Conservation (phyloP, 352 stramenopile species). For the Phytophthora citricola region DNA sequence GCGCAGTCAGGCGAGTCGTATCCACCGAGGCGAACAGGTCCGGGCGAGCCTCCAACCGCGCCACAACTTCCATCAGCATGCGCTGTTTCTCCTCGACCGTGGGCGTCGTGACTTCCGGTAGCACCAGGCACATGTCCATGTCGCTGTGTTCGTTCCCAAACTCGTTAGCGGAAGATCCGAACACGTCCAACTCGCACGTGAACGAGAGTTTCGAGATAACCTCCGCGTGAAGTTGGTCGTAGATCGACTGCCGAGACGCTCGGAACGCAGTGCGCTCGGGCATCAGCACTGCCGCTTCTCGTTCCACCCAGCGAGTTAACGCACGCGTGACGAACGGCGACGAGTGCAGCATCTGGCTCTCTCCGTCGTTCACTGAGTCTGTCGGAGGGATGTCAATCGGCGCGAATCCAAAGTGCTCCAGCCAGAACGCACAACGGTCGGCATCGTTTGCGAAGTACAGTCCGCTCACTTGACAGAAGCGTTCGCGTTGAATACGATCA, state of each 20-base stretch:
- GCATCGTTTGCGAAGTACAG: constrained; percentile 66
- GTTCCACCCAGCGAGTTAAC: constrained; percentile 60
- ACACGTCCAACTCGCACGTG: constrained; percentile 82
- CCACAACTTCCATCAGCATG: constrained; percentile 68
- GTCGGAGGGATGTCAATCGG: constrained; percentile 37
- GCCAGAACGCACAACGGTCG: constrained; percentile 63
- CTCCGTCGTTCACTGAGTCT: constrained; percentile 13
- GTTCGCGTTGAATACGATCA: constrained; percentile 60
- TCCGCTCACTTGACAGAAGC: constrained; percentile 80
- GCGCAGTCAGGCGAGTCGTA: constrained; percentile 89
- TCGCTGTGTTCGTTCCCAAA: constrained; percentile 95
- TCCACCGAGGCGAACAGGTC: constrained; percentile 78
- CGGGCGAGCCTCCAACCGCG: constrained; percentile 56
- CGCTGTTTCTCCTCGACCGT: constrained; percentile 74
- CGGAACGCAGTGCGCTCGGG: constrained; percentile 69
- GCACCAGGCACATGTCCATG: constrained; percentile 94
- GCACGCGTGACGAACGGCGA: constrained; percentile 51
- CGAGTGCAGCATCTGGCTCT: constrained; percentile 37
- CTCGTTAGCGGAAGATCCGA: constrained; percentile 97
- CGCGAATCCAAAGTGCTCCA: constrained; percentile 69
- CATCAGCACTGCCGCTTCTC: constrained; percentile 62
- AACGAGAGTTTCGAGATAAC: constrained; percentile 67
- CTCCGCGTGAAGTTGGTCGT: constrained; percentile 64
- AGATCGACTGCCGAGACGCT: constrained; percentile 68
- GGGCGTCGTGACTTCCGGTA: constrained; percentile 33